These are phyloP conservation scores for Canariomyces notabilis DNA, from an alignment of 2,329 filamentous ascomycete genomes.

Conservation along the genomic window DNA sequence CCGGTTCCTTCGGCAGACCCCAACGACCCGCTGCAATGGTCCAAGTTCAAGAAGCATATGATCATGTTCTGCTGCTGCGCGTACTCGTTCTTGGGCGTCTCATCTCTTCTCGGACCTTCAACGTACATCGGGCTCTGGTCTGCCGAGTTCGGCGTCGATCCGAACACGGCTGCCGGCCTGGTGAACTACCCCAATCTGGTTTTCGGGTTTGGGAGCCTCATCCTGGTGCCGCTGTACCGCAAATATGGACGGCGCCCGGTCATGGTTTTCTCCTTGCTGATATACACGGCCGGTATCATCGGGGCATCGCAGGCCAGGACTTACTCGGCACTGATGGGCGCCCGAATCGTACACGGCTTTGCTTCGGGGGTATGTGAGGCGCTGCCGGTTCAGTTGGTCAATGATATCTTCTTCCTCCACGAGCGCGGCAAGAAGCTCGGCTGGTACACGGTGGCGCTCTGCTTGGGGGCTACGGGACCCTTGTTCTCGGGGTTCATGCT, in stretches of 20 bases:
- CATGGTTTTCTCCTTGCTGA: constrained; percentile 37
- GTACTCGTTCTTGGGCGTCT: constrained; percentile 56
- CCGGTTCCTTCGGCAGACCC: constrained; percentile 55
- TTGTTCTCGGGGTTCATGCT: constrained; percentile 59
- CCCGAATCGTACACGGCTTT: constrained; percentile 36
- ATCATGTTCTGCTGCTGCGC: constrained; percentile 50
- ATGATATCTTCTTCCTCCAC: constrained; percentile 43
- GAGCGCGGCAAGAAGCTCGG: constrained; percentile 50
- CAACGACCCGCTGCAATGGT: constrained; percentile 55
- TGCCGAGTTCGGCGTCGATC: constrained; percentile 46
- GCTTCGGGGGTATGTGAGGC: constrained; percentile 42
- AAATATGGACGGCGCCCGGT: constrained; percentile 41
- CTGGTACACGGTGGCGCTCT: constrained; percentile 56
- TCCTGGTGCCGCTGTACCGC: constrained; percentile 54
- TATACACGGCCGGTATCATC: constrained; percentile 37
- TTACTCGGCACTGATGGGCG: constrained; percentile 36
- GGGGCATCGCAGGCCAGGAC: constrained; percentile 34
- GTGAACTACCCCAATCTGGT: constrained; percentile 57
- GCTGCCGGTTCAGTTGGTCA: constrained; percentile 41
- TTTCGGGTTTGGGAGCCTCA: constrained; percentile 51
- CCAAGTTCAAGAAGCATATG: constrained; percentile 49
- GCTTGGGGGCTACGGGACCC: constrained; percentile 50
- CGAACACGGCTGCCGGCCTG: constrained; percentile 48
- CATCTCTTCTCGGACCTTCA: constrained; percentile 50
- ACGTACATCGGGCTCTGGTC: constrained; percentile 54